Base-by-base conservation (phyloP, 257 asterid species). In the Ocimum tenuiflorum region DNA sequence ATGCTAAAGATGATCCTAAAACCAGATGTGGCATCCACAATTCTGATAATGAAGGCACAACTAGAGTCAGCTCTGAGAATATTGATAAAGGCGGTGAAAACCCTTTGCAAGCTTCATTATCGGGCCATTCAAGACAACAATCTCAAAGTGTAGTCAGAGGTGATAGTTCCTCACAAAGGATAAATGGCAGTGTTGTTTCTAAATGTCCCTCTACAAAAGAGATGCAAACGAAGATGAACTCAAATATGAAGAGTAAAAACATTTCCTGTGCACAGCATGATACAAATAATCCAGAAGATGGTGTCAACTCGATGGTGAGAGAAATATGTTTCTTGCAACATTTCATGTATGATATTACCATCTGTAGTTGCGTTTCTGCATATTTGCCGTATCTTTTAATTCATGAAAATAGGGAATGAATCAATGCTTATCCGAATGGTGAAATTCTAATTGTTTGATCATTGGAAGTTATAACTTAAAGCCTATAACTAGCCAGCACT, bases 241-340 rank as follows among this genome's bases (percentile, higher is more conserved):
- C 74, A 19, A 71, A 47, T 5, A 0, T 38, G 9, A 51, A 70
- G 69, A 74, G 70, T 67, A 66, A 66, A 75, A 83, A 35, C 62
- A 5, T 14, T 13, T 36, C 73, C 8, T 36, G 68, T 18, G 31
- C 69, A 42, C 73, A 45, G 60, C 27, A 47, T 18, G 75, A 20
- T 45, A 47, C 23, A 14, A 6, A 38, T 60, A 70, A 53, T 48
- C 54, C 65, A 13, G 52, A 41, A 39, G 53, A 61, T 17, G 48
- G 41, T 36, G 58, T 36, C 55, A 58, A 69, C 36, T n/a, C 60
- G 56, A 61, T 70, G 75, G 85, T 81, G 57, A 70, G 65, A 49
- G 18, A 58, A 2, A 31, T 67, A 50, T 60, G 1, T 23, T n/a
- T 52, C 15, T 17, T 51, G 23, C 27, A 41, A 43, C 62, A 23